Evolutionary conservation across 1,284 basidiomycete species (phyloP).

Genomic region (Cryptococcus sp.): DNA sequence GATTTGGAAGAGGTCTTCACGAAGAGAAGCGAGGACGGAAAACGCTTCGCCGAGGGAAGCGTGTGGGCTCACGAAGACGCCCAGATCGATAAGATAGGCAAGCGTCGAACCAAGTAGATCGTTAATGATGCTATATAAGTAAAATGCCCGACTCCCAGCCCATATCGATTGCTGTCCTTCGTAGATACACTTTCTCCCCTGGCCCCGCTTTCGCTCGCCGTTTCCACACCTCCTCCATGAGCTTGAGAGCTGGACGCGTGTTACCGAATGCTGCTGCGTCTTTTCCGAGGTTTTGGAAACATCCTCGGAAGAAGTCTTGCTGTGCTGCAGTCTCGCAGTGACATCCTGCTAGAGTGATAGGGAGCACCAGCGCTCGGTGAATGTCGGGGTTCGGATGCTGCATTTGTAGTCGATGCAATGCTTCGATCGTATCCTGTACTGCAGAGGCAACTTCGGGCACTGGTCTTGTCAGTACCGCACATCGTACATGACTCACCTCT

Average conservation of each 20-base stretch:
- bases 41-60: slow-evolving; percentile 15
- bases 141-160: slow-evolving; percentile 30
- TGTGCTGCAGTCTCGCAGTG: slow-evolving; percentile 41
- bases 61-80: slow-evolving; percentile 23
- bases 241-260: slow-evolving; percentile 59
- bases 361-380: slow-evolving; percentile 67
- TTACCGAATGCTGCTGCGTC: slow-evolving; percentile 63
- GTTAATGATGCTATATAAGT: slow-evolving; percentile 22
- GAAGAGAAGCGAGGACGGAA: slow-evolving; percentile 2
- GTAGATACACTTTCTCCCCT: slow-evolving; percentile 21
- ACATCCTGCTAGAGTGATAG: slow-evolving; percentile 31
- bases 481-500: slow-evolving; percentile 15
- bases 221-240: slow-evolving; percentile 67
- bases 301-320: slow-evolving; percentile 56
- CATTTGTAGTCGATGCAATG: slow-evolving; percentile 55
- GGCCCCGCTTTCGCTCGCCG: slow-evolving; percentile 28
- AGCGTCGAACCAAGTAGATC: slow-evolving; percentile 9
- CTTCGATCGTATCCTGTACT: slow-evolving; percentile 55
- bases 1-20: slow-evolving; percentile 14
- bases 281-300: slow-evolving; percentile 58
- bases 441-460: slow-evolving; percentile 33
- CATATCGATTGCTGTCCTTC: slow-evolving; percentile 27
- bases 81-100: slow-evolving; percentile 21
- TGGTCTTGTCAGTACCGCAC: not conserved
- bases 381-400: slow-evolving; percentile 56